Percentiles rank a stretch among this genome's conserved stretches.
phyloP scores from a whole-genome alignment of 2,329 filamentous ascomycete species.

The Phaeophleospora eucalypticola region DNA sequence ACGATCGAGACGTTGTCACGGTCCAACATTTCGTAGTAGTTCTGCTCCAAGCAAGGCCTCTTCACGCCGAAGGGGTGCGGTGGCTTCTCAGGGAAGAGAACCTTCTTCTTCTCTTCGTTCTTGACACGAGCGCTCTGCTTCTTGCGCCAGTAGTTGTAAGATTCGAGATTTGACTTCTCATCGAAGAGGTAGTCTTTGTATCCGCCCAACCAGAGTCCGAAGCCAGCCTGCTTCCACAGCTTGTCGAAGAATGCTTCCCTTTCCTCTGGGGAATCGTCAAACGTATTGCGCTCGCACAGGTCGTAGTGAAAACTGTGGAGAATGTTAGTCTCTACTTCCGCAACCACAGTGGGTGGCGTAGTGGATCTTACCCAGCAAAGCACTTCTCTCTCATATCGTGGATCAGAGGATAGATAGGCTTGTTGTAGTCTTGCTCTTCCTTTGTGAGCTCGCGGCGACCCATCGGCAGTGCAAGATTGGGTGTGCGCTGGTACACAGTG shows the following conservation, averaged over 20 bases:
- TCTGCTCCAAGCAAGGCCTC: conserved; percentile 45
- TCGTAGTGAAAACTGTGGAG: conserved; percentile 61
- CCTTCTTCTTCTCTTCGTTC: conserved; percentile 43
- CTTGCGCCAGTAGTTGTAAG: conserved; percentile 47
- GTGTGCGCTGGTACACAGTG: conserved; percentile 62
- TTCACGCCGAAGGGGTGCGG: conserved; percentile 47
- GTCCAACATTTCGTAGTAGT: conserved; percentile 46
- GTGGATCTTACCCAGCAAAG: conserved; percentile 57
- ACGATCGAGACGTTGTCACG: conserved; percentile 41
- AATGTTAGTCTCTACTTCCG: too few species aligned
- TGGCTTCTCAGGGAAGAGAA: conserved; percentile 43
- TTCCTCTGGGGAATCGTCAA: conserved; percentile 41
- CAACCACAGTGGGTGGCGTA: too few species aligned
- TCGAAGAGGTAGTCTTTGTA: conserved; percentile 35
- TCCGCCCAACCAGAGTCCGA: conserved; percentile 28
- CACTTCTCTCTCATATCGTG: conserved; percentile 51
- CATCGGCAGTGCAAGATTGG: conserved; percentile 63
- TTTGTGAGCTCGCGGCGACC: conserved; percentile 45
- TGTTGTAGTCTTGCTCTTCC: conserved; percentile 49
- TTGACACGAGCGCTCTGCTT: conserved; percentile 41
- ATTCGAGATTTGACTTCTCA: conserved; percentile 40
- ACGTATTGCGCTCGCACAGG: conserved; percentile 52
- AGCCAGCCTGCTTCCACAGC: conserved; percentile 37
- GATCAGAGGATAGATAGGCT: conserved; percentile 42
- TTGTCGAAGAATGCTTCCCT: conserved; percentile 43